These are phyloP conservation scores for Tolypocladium pustulatum DNA, from an alignment of 2,329 filamentous ascomycete genomes.

Conservation along the genomic window DNA sequence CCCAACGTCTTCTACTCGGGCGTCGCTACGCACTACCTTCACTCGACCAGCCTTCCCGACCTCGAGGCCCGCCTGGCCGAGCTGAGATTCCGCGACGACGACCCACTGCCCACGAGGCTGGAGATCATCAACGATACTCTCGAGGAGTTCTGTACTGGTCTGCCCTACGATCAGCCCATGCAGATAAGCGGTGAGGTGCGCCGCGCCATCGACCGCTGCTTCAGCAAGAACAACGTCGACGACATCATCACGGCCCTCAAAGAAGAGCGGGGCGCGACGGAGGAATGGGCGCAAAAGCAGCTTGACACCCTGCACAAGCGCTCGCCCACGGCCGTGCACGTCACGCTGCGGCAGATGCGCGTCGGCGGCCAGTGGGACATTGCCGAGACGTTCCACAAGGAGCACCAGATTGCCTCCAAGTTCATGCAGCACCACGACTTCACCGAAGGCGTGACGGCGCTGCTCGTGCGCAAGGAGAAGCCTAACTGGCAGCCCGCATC, in stretches of 20 bases:
- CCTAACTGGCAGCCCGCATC: conserved; percentile 69
- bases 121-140: conserved; percentile 75
- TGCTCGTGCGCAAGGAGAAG: conserved; percentile 59
- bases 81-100: conserved; percentile 75
- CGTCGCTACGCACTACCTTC: conserved; percentile 89
- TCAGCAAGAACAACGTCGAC: conserved; percentile 54
- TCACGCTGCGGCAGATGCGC: conserved; percentile 75
- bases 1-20: conserved; percentile 84
- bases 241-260: conserved; percentile 62
- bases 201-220: conserved; percentile 75
- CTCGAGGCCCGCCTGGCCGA: conserved; percentile 82
- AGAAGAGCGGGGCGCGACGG: conserved; percentile 37
- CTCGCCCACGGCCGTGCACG: conserved; percentile 79
- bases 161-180: conserved; percentile 66
- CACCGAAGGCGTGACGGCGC: conserved; percentile 76
- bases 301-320: conserved; percentile 63
- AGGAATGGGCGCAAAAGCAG: conserved; percentile 71
- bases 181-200: conserved; percentile 60
- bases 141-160: conserved; percentile 79
- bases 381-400: conserved; percentile 70
- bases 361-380: conserved; percentile 70
- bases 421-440: conserved; percentile 95
- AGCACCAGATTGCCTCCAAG: conserved; percentile 70
- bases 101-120: conserved; percentile 51
- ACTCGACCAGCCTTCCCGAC: conserved; percentile 74